Evolutionary conservation across 1,284 basidiomycete species (phyloP), one percentile per base, ranked within the genome.

Genomic region (Cutaneotrichosporon cutaneum): DNA sequence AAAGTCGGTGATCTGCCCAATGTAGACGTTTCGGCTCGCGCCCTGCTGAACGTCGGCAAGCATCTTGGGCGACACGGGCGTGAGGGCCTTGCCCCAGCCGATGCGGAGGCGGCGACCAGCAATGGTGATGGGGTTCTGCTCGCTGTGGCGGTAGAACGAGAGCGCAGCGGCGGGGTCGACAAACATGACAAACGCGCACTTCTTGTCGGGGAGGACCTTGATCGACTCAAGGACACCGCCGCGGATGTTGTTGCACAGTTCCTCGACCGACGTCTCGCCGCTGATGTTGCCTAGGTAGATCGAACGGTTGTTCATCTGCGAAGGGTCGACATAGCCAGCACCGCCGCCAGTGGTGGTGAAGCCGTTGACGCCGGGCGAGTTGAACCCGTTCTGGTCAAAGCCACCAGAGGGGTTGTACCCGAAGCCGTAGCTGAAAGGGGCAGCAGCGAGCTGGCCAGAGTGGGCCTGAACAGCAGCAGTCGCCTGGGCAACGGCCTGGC

Each of bases 201-300:
- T 66, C 65, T 66, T 66, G 57, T 66, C 65, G n/a, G 61, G 61
- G 3, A 62, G 53, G 3, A 67, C 56, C 59, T 63, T 61, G 60
- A 67, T 66, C 33, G 65, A 63, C 62, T 54, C 62, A 50, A 30
- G 60, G 33, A 54, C 90, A 59, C 94, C 94, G 32, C 94, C 94
- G 32, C 94, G 85, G 66, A 97, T 89, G 30, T 91, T 87, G 74
- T 96, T 96, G 82, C 93, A 96, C 67, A 96, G 81, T 77, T 96
- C 94, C 80, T 96, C 93, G 4, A 89, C 84, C 6, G 87, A 89
- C 24, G 92, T 94, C 82, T 96, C 94, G 1, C 92, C 91, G 74
- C 93, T 91, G 61, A 97, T 91, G 79, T 94, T 94, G 7, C 93
- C 93, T 54, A 96, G 82, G 78, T 96, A 96, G 42, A 97, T 89